Conservation (phyloP, 2,329 filamentous ascomycete species). For the Claviceps spartinae region DNA sequence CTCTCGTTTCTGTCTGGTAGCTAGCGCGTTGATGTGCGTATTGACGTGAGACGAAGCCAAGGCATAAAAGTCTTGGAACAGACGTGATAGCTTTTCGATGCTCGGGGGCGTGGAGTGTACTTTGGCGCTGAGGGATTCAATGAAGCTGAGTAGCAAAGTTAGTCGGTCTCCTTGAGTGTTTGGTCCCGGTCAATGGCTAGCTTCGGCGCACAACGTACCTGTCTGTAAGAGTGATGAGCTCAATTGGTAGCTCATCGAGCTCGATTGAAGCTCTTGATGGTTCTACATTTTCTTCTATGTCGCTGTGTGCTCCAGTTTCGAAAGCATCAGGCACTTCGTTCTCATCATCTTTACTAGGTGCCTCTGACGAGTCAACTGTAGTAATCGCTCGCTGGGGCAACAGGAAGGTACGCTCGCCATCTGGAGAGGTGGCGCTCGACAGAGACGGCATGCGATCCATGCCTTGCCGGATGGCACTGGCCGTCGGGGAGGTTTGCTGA, state of each 20-base stretch:
- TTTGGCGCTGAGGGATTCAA: conserved; percentile 78
- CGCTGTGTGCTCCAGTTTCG: conserved; percentile 28
- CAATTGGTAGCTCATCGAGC: conserved; percentile 83
- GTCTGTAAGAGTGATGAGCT: conserved; percentile 80
- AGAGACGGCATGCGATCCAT: conserved; percentile 19
- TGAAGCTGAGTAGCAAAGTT: conserved; percentile 46
- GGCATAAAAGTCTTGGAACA: conserved; percentile 91
- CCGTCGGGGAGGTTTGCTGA: conserved; percentile 16
- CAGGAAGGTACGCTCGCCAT: conserved; percentile 19
- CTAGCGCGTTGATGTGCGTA: conserved; percentile 73
- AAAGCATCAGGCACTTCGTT: conserved; percentile 32
- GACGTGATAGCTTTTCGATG: conserved; percentile 66
- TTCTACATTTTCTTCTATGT: conserved; percentile 33
- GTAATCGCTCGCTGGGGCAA: conserved; percentile 33
- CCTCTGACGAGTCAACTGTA: conserved; percentile 23
- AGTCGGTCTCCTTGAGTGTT: not conserved
- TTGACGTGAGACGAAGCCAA: conserved; percentile 69
- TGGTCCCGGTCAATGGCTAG: not conserved
- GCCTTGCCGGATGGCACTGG: conserved; percentile 17
- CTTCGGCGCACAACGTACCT: conserved; percentile 38
- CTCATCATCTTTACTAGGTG: conserved; percentile 14
- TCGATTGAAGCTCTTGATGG: conserved; percentile 46
- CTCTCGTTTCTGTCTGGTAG: conserved; percentile 59
- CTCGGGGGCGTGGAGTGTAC: conserved; percentile 73
- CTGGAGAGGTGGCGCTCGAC: conserved; percentile 13